phyloP scores from a whole-genome alignment of 1,139 yeast genomes.

The Geotrichum fermentans region DNA sequence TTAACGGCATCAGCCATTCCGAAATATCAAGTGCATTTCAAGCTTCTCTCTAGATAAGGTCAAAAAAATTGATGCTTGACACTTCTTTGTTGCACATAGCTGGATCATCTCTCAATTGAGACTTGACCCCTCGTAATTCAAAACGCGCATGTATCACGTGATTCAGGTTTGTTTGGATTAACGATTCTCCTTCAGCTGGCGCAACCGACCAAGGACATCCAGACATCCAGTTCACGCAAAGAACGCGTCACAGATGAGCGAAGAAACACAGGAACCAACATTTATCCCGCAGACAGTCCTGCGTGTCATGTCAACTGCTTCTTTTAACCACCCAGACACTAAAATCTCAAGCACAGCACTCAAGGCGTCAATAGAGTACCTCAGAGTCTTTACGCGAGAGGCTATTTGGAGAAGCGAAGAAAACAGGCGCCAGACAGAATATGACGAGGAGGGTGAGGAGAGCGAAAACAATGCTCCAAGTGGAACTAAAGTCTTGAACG shows the following conservation, averaged over 20 bases:
- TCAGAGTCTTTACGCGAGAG: slow-evolving; percentile 34
- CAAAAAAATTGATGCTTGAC: too few species aligned
- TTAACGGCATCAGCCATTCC: too few species aligned
- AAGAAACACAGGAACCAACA: slow-evolving; percentile 15
- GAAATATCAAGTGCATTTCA: too few species aligned
- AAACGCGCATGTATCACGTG: too few species aligned
- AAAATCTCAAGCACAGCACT: slow-evolving; percentile 29
- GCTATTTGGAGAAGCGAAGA: slow-evolving; percentile 34
- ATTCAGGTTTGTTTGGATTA: too few species aligned
- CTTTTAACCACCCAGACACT: slow-evolving; percentile 29
- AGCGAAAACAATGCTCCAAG: slow-evolving; percentile 15
- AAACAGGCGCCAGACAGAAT: slow-evolving; percentile 20
- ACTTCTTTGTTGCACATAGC: too few species aligned
- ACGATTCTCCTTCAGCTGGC: too few species aligned
- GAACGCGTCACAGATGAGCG: background rate
- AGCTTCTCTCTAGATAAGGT: too few species aligned
- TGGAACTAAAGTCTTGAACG: background rate
- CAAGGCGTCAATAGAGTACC: slow-evolving; percentile 30
- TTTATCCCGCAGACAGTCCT: slow-evolving; percentile 27
- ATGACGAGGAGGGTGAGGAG: slow-evolving; percentile 26
- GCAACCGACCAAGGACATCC: too few species aligned
- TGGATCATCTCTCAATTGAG: too few species aligned
- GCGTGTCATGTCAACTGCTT: slow-evolving; percentile 27
- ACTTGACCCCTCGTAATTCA: too few species aligned
- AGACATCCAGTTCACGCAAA: too few species aligned